These are phyloP conservation scores for Chaetoscypha palmicola DNA, from an alignment of 2,329 filamentous ascomycete species.

Conservation along the genomic window DNA sequence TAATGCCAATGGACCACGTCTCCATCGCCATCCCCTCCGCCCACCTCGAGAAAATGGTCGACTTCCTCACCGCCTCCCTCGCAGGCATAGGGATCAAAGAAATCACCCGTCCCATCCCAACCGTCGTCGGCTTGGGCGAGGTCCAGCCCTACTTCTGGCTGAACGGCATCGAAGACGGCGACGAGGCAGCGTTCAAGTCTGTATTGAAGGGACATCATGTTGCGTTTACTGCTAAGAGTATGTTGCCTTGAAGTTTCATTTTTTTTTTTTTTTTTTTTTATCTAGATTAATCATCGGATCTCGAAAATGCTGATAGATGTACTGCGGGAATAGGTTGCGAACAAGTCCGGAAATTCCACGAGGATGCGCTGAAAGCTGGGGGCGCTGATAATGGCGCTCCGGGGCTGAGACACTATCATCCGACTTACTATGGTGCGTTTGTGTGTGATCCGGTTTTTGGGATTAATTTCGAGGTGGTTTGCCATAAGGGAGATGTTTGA, in stretches of 20 bases:
- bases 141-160: slow-evolving; percentile 14
- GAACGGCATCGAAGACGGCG: neutral
- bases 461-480: slow-evolving; percentile 17
- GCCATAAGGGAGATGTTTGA: slow-evolving; percentile 1
- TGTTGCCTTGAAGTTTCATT: slow-evolving; percentile 1
- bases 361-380: slow-evolving; percentile 14
- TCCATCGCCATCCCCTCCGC: slow-evolving; percentile 10
- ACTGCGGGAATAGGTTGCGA: slow-evolving; percentile 9
- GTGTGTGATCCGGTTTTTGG: slow-evolving; percentile 14
- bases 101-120: slow-evolving; percentile 9
- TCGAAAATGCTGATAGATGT: no score
- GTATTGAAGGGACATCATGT: slow-evolving; percentile 11
- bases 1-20: slow-evolving; percentile 16
- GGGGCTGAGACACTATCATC: slow-evolving; percentile 13
- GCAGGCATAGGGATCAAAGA: slow-evolving; percentile 13
- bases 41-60: slow-evolving; percentile 10
- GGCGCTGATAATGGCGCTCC: slow-evolving; percentile 16
- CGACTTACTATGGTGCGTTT: slow-evolving; percentile 17
- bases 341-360: slow-evolving; percentile 15
- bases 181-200: neutral
- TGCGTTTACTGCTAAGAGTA: slow-evolving; percentile 16
- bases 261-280: neutral
- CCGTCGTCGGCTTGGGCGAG: slow-evolving; percentile 14
- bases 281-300: neutral
- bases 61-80: slow-evolving; percentile 16